Base-by-base conservation (phyloP, 2,329 filamentous ascomycete species). In the Cylindrodendrum hubeiense region DNA sequence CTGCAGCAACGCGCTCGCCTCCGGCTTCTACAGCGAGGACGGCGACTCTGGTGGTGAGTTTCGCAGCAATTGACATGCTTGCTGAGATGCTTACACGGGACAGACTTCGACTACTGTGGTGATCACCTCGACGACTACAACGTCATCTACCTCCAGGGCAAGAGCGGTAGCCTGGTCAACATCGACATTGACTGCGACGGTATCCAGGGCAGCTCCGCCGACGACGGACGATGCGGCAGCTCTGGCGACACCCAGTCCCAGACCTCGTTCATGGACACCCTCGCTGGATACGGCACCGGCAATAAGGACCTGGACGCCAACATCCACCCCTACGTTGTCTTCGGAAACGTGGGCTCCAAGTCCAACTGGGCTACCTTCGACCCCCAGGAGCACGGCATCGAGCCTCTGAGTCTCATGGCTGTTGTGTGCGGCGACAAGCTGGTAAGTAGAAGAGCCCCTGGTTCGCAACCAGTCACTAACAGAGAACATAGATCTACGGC, bases 181-280 rank as follows among this genome's bases (percentile, higher is more conserved):
- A 87, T 89, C 84, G 87, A 89, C 69, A 80, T 89, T 58, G 86
- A 88, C 77, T 89, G 87, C 70, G 87, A 89, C 68, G 87, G 87
- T 22, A 72, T 79, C 8, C 80, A 85, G 59, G 74, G 77, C 22
- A 78, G 79, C 8, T 69, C 77, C 28, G 79, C 78, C 37, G 78
- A 81, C 60, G 82, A 81, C 30, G 82, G 83, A 2, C 80, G 81
- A 43, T 88, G 86, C 68, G 78, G 73, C 34, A 79, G 76, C 19
- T 84, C 82, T 12, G 74, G 67, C 19, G 82, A 84, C 58, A 82
- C 79, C 2, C 84, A 86, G 71, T 76, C 75, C 37, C 69, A 81
- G 61, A 88, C 87, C 1, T 79, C 84, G 0, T 88, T 88, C 74
- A 74, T 79, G 60, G 74, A 79, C 47, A 75, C 68, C 0, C 70